Evolutionary conservation across 768 basidiomycete genomes (phyloP), one percentile per base, ranked within the genome.

Genomic region (Lactarius tabidus): DNA sequence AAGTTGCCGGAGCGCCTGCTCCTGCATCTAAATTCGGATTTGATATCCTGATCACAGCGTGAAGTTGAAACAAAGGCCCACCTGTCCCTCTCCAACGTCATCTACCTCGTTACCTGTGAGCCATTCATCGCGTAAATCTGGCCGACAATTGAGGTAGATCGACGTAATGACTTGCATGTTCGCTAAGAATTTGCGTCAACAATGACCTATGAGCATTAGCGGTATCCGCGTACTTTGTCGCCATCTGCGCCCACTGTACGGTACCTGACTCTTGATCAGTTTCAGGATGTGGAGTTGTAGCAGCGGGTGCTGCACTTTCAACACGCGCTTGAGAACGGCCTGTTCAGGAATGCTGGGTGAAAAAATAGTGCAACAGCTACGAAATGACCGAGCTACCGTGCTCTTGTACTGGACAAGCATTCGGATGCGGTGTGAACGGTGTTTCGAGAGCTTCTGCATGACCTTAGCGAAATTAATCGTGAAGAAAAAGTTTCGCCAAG

Each of bases 81-180:
- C 94, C 78, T 93, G 86, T 35, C 96, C 94, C 71, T 96, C 96
- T n/a, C 87, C 80, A 59, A 88, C 90, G 68, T 92, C 91, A 68
- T 98, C 96, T 12, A 92, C 87, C 74, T 98, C 96, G 17, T 87
- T 87, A 1, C 93, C 93, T 15, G 94, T 90, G 48, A 99, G 81
- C 97, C 97, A 99, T 72, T 98, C 97, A 75, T 99, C 97, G 23
- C 96, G 85, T 48, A 99, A 82, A 73, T 98, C 96, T 9, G 97
- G 97, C 60, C 97, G 84, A 74, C 95, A 98, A 72, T 98, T 97
- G 64, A 98, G 80, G 75, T 99, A 99, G 69, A 99, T 98, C 20
- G 95, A 88, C 10, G 97, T 99, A 70, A 99, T 98, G 62, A 98
- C 92, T 77, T 99, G 98, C 97, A 99, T 99, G 75, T 98, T 99